Evolutionary conservation across 2,329 filamentous ascomycete species (phyloP).

Genomic region (Scedosporium dehoogii): DNA sequence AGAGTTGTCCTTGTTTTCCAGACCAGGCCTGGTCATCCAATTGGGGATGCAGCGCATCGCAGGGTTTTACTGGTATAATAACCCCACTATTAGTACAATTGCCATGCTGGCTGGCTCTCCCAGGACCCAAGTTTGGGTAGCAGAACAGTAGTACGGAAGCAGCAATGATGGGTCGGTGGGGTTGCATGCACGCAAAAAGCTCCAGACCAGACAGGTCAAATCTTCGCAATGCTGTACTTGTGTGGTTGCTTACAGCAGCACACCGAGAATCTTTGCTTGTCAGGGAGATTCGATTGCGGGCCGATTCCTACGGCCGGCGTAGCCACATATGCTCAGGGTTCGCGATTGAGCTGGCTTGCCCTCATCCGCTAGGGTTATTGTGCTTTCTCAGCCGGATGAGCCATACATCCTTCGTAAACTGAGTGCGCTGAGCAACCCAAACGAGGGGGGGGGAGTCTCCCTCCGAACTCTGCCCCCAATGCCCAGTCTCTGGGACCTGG

Average conservation of each 20-base stretch:
- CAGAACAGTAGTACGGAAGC: too few species aligned
- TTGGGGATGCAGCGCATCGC: background rate
- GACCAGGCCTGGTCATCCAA: background rate
- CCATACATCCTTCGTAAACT: too few species aligned
- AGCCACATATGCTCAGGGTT: too few species aligned
- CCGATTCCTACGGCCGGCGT: too few species aligned
- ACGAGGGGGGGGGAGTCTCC: too few species aligned
- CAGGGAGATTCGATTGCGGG: too few species aligned
- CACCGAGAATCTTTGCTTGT: too few species aligned
- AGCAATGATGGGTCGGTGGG: background rate
- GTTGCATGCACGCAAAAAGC: background rate
- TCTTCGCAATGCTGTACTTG: background rate
- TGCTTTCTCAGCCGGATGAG: too few species aligned
- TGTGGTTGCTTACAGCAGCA: too few species aligned
- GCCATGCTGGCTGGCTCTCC: background rate
- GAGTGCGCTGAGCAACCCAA: background rate
- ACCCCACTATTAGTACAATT: background rate
- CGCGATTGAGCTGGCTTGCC: too few species aligned
- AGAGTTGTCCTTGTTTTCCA: background rate
- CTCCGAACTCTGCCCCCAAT: background rate
- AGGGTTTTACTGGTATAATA: background rate
- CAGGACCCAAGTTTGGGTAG: background rate
- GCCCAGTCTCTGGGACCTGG: background rate
- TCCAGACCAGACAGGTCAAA: background rate
- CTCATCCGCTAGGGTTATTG: too few species aligned